A percentile compares a stretch with the other conserved stretches of the same genome.
These are phyloP conservation scores for Xylaria sp. DNA, from an alignment of 2,329 filamentous ascomycete species.

Conservation along the genomic window DNA sequence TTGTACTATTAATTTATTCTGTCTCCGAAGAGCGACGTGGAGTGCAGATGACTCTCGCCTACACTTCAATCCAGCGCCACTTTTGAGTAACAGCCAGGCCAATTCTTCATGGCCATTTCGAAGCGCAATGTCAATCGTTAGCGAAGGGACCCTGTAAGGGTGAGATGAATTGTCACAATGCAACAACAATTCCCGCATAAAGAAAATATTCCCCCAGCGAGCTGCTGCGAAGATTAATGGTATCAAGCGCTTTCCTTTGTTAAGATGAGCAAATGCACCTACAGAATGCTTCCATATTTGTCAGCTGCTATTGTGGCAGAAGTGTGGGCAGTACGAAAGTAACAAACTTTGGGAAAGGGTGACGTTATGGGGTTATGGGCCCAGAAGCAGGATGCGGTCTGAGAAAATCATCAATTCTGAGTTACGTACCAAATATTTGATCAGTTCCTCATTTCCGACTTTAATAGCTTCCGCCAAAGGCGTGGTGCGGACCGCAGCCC, in stretches of 20 bases:
- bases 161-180: not conserved
- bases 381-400: not conserved
- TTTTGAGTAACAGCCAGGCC: not conserved
- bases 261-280: not conserved
- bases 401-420: not conserved
- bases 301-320: not conserved
- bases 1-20: not conserved
- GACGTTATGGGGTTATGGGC: too few relatives aligned
- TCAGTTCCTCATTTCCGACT: not conserved
- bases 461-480: not conserved
- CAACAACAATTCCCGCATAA: not conserved
- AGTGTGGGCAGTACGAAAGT: too few relatives aligned
- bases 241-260: not conserved
- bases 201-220: not conserved
- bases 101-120: not conserved
- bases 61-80: too few relatives aligned
- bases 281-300: not conserved
- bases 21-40: not conserved
- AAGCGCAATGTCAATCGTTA: not conserved
- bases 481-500: not conserved
- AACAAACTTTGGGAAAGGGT: too few relatives aligned
- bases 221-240: not conserved
- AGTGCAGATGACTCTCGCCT: too few relatives aligned
- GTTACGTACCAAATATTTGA: not conserved
- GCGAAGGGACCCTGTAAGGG: not conserved